phyloP scores from a whole-genome alignment of 1,284 basidiomycete species.

The Coniophora puteana region DNA sequence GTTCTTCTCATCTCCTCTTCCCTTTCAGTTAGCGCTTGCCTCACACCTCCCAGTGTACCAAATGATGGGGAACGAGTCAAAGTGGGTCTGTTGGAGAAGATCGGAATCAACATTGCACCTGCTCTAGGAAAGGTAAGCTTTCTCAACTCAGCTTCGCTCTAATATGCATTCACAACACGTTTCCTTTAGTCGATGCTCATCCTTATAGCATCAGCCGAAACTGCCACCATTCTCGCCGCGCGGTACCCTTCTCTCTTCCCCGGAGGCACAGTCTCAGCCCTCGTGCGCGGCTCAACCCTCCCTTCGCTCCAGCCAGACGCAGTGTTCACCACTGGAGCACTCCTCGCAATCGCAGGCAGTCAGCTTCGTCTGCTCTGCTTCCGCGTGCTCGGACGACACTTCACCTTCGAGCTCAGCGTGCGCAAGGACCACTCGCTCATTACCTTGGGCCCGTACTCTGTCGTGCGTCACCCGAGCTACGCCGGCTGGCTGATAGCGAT shows the following conservation, averaged over 20 bases:
- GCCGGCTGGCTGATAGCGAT: constrained; percentile 14
- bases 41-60: too few relatives aligned
- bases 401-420: constrained; percentile 11
- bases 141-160: neutral
- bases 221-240: constrained; percentile 15
- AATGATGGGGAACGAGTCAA: neutral
- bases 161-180: too few relatives aligned
- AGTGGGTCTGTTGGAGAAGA: neutral
- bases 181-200: neutral
- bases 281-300: constrained; percentile 16
- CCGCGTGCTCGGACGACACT: constrained; percentile 7
- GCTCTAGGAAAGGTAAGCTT: neutral
- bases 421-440: constrained; percentile 11
- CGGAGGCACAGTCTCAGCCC: constrained; percentile 15
- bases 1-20: too few relatives aligned
- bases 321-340: constrained; percentile 15
- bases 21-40: too few relatives aligned
- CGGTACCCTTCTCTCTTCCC: constrained; percentile 16
- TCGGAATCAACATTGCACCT: too few relatives aligned
- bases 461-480: constrained; percentile 12
- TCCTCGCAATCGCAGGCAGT: constrained; percentile 6
- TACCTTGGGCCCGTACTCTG: constrained; percentile 7
- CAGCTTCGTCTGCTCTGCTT: constrained; percentile 9
- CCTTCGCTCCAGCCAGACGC: constrained; percentile 12
- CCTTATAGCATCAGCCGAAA: constrained; percentile 13